Conservation (phyloP, 805 yeast genomes). For the Lachancea waltii region DNA sequence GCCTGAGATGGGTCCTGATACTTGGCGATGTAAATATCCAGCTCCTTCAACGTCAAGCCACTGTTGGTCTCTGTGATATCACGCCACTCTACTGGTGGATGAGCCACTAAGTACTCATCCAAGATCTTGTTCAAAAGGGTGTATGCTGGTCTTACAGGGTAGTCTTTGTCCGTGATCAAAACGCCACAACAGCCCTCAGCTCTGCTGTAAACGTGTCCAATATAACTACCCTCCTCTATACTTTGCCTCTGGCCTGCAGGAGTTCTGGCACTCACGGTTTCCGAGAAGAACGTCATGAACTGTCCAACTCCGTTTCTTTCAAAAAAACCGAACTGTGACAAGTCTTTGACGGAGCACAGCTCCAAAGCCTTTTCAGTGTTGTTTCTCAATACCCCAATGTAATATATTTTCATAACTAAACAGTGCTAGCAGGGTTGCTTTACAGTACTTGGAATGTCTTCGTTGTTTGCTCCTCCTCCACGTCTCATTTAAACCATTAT, state of each 20-base stretch:
- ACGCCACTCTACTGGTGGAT: slow-evolving; percentile 70
- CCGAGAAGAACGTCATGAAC: slow-evolving; percentile 90
- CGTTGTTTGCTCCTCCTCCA: too few species aligned
- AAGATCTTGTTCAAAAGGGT: slow-evolving; percentile 82
- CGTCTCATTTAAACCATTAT: too few species aligned
- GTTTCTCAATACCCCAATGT: slow-evolving; percentile 78
- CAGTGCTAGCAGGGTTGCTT: too few species aligned
- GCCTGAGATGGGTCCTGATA: slow-evolving; percentile 98
- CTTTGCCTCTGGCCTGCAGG: slow-evolving; percentile 85
- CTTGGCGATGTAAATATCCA: slow-evolving; percentile 65
- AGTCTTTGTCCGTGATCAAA: slow-evolving; percentile 86
- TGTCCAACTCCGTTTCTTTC: slow-evolving; percentile 79
- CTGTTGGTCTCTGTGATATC: slow-evolving; percentile 39
- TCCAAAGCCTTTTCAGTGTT: slow-evolving; percentile 58
- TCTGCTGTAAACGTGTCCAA: slow-evolving; percentile 88
- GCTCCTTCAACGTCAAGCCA: slow-evolving; percentile 35
- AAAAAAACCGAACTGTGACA: slow-evolving; percentile 82
- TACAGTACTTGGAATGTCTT: too few species aligned
- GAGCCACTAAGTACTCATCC: slow-evolving; percentile 82
- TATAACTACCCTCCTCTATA: slow-evolving; percentile 84
- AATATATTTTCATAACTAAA: slow-evolving; percentile 75
- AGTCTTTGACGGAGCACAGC: slow-evolving; percentile 72
- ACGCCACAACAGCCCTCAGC: slow-evolving; percentile 90
- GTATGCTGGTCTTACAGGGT: slow-evolving; percentile 95
- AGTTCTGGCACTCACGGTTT: slow-evolving; percentile 86